Evolutionary conservation across 306 rosid species (phyloP).

Genomic region (Cicer arietinum): DNA sequence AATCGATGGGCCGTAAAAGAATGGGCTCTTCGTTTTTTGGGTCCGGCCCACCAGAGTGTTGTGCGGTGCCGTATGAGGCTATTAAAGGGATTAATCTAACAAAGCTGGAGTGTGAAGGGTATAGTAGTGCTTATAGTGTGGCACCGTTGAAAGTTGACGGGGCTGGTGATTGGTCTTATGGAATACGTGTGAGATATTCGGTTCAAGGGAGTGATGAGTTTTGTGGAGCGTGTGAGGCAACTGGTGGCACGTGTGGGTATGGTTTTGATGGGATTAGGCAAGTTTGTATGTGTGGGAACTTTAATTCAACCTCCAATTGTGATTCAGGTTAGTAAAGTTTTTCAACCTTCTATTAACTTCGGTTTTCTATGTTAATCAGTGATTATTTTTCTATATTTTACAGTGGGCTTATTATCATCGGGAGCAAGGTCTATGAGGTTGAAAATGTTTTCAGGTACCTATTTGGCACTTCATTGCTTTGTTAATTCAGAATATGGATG

Average conservation of each 20-base stretch:
- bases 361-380: not conserved
- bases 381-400: conserved; percentile 28
- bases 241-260: conserved; percentile 90
- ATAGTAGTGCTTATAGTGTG: conserved; percentile 85
- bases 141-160: conserved; percentile 85
- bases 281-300: conserved; percentile 76
- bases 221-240: conserved; percentile 86
- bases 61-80: conserved; percentile 73
- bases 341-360: not conserved
- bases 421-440: conserved; percentile 42
- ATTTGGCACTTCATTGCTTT: not conserved
- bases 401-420: conserved; percentile 56
- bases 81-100: conserved; percentile 79
- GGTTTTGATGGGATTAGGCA: conserved; percentile 73
- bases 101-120: conserved; percentile 86
- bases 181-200: conserved; percentile 85
- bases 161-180: conserved; percentile 77
- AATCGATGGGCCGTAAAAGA: conserved; percentile 61
- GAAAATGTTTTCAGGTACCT: conserved; percentile 58
- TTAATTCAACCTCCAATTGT: conserved; percentile 85
- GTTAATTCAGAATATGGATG: conserved; percentile 3
- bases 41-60: conserved; percentile 83
- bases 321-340: conserved; percentile 61
- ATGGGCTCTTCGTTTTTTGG: conserved; percentile 57
- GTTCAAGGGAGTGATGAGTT: conserved; percentile 77